Percentiles rank a stretch among this genome's conserved stretches.
These are phyloP conservation scores for Globisporangium solare DNA, from an alignment of 352 stramenopile genomes.

Conservation along the genomic window DNA sequence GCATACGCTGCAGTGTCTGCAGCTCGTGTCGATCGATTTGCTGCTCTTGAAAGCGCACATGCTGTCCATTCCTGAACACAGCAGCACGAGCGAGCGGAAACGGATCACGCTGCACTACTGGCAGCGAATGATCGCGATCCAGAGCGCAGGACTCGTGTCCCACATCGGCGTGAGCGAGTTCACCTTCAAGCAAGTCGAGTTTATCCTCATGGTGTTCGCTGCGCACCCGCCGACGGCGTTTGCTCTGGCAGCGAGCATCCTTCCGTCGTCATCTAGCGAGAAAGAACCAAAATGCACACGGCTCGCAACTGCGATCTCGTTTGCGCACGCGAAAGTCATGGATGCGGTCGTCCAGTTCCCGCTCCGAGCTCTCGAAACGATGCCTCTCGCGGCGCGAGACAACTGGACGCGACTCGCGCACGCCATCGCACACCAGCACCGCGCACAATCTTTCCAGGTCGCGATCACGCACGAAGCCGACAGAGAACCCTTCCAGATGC, in stretches of 20 bases:
- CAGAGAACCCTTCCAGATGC: conserved; percentile 22
- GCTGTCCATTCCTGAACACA: conserved; percentile 6
- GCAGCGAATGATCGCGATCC: conserved; percentile 32
- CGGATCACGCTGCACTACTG: conserved; percentile 38
- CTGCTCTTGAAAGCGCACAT: conserved; percentile 32
- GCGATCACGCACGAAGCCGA: conserved; percentile 41
- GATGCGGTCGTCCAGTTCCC: conserved; percentile 42
- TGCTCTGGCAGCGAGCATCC: conserved; percentile 10
- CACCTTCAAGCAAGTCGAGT: conserved; percentile 50
- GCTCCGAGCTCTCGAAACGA: conserved; percentile 18
- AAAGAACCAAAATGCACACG: conserved; percentile 3
- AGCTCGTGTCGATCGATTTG: conserved; percentile 34
- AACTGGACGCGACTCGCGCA: conserved; percentile 25
- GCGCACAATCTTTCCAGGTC: conserved; percentile 30
- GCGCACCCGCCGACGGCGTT: conserved; percentile 21
- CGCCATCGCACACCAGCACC: conserved; percentile 29
- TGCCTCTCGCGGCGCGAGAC: conserved; percentile 14
- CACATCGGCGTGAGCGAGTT: conserved; percentile 46
- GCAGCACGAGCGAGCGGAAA: conserved; percentile 31
- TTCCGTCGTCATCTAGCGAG: not conserved
- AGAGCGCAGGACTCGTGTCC: conserved; percentile 27
- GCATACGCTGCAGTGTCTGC: conserved; percentile 25
- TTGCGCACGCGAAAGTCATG: conserved; percentile 36
- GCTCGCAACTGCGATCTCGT: conserved; percentile 18
- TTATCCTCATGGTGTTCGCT: conserved; percentile 33